Evolutionary conservation across 2,329 filamentous ascomycete species (phyloP).

Genomic region (Dichotomopilus funicola): DNA sequence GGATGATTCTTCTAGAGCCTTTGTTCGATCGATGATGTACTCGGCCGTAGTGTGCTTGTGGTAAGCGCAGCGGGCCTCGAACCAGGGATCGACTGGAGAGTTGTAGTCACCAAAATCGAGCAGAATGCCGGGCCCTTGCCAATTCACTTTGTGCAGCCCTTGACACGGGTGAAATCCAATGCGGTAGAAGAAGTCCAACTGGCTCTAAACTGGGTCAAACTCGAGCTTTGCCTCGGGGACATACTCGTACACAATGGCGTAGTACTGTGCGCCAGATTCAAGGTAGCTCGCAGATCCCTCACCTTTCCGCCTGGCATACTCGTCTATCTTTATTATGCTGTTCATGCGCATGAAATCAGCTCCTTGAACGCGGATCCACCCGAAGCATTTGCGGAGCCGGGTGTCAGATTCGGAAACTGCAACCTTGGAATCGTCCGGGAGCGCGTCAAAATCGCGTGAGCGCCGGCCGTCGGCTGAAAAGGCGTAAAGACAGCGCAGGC

Average conservation of each 20-base stretch:
- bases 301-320: neutral
- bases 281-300: neutral
- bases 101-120: conserved; percentile 6
- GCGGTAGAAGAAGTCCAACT: conserved; percentile 2
- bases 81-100: neutral
- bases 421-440: neutral
- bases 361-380: neutral
- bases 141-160: neutral
- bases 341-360: neutral
- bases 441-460: neutral
- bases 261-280: neutral
- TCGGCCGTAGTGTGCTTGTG: no score
- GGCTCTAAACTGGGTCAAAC: neutral
- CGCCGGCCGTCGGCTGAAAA: neutral
- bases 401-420: neutral
- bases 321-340: neutral
- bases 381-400: conserved; percentile 1
- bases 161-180: neutral
- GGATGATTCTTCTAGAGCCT: no score
- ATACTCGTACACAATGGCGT: conserved; percentile 4
- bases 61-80: neutral
- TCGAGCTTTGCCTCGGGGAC: neutral
- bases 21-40: no score
- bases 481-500: neutral
- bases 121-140: conserved; percentile 4